A percentile compares a stretch with the other conserved stretches of the same genome.
Evolutionary conservation across 2,329 filamentous ascomycete genomes (phyloP).

Genomic region (Hypoxylon sp.): DNA sequence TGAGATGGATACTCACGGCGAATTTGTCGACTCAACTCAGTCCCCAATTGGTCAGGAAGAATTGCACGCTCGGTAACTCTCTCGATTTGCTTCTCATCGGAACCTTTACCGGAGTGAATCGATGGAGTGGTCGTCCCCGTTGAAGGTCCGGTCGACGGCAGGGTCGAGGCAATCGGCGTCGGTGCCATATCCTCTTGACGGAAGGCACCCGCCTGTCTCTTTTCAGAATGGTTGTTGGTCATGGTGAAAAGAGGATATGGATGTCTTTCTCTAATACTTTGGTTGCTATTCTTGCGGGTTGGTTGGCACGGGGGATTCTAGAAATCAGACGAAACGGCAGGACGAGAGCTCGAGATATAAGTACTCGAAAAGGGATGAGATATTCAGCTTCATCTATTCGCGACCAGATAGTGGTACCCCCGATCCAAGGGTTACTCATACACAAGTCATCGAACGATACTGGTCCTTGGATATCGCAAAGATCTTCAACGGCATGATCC

Average conservation of each 20-base stretch:
- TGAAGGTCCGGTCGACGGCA: slow-evolving; percentile 40
- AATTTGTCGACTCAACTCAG: slow-evolving; percentile 48
- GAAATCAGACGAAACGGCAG: slow-evolving; percentile 19
- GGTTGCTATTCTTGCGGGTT: slow-evolving; percentile 33
- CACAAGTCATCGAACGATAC: slow-evolving; percentile 38
- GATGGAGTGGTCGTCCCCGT: slow-evolving; percentile 47
- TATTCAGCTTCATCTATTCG: slow-evolving; percentile 22
- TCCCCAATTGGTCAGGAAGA: slow-evolving; percentile 49
- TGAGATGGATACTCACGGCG: slow-evolving; percentile 45
- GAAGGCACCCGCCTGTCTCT: slow-evolving; percentile 40
- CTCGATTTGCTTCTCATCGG: slow-evolving; percentile 44
- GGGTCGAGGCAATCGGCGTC: slow-evolving; percentile 31
- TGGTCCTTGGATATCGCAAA: slow-evolving; percentile 32
- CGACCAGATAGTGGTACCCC: slow-evolving; percentile 15
- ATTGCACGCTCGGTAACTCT: slow-evolving; percentile 37
- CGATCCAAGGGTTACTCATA: slow-evolving; percentile 24
- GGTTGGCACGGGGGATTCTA: slow-evolving; percentile 42
- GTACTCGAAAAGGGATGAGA: slow-evolving; percentile 29
- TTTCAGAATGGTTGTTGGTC: slow-evolving; percentile 42
- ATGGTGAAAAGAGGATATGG: slow-evolving; percentile 43
- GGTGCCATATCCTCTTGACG: slow-evolving; percentile 40
- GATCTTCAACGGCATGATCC: slow-evolving; percentile 37
- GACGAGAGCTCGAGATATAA: slow-evolving; percentile 38
- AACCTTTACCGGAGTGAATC: slow-evolving; percentile 41
- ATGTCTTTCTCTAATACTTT: slow-evolving; percentile 37